Evolutionary conservation across 371 early-diverging fungal species (phyloP).

Genomic region (Mortierella sp.): DNA sequence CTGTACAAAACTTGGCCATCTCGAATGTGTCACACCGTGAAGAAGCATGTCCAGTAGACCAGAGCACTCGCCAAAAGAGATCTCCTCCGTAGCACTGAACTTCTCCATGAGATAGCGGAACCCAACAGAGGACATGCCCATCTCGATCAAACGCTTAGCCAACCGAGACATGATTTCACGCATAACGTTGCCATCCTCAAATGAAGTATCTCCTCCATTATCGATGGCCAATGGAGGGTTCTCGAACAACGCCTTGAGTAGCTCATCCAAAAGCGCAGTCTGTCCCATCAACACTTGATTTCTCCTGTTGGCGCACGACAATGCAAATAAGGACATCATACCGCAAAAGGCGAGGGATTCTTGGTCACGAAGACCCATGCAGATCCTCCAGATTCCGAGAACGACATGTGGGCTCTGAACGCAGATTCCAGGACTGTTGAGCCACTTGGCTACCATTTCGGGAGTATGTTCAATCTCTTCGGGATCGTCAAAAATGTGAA

Average conservation of each 20-base stretch:
- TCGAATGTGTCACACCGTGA: slow-evolving; percentile 69
- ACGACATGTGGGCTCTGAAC: slow-evolving; percentile 70
- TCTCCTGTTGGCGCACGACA: slow-evolving; percentile 68
- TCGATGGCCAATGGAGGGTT: slow-evolving; percentile 24
- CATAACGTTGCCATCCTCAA: slow-evolving; percentile 35
- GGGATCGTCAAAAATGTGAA: slow-evolving; percentile 62
- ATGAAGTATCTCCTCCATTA: slow-evolving; percentile 24
- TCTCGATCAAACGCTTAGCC: slow-evolving; percentile 69
- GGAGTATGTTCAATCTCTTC: slow-evolving; percentile 39
- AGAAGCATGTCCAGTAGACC: slow-evolving; percentile 69
- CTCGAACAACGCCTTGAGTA: slow-evolving; percentile 65
- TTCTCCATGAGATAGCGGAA: slow-evolving; percentile 72
- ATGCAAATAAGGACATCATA: slow-evolving; percentile 61
- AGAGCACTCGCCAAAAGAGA: slow-evolving; percentile 56
- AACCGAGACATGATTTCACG: slow-evolving; percentile 63
- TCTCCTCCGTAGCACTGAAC: slow-evolving; percentile 58
- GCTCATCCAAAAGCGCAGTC: slow-evolving; percentile 66
- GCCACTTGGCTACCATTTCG: slow-evolving; percentile 55
- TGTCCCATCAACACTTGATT: slow-evolving; percentile 76
- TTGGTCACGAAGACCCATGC: slow-evolving; percentile 58
- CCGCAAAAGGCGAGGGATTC: slow-evolving; percentile 59
- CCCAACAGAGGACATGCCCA: slow-evolving; percentile 73
- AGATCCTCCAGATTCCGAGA: slow-evolving; percentile 67
- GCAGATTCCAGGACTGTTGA: slow-evolving; percentile 52
- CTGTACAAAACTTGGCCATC: slow-evolving; percentile 79